Evolutionary conservation across 108 stramenopile genomes (phyloP), one percentile per base, ranked within the genome.

Genomic region (Cyclotella cryptica): DNA sequence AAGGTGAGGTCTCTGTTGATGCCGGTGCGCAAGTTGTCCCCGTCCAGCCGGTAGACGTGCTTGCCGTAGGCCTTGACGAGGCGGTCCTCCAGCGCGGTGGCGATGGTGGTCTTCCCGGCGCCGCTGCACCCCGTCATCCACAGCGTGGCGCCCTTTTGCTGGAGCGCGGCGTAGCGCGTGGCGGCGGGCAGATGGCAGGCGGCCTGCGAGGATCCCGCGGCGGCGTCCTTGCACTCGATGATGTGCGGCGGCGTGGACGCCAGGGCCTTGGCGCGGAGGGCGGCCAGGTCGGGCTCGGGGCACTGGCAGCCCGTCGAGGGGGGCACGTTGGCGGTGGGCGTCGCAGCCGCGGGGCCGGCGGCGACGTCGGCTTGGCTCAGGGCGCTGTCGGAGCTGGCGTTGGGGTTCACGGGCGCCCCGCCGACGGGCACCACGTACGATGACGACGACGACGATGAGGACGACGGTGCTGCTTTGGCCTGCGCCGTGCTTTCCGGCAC

Each of bases 81-180:
- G 60, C 87, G 58, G 67, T 99, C 98, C 89, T 99, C 98, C 63
- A 99, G 77, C 1, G 97, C 97, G 27, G 93, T 97, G 45, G 97
- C 98, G 85, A 99, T 98, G 75, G 98, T 99, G 21, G 97, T 98
- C 78, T 99, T 99, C 28, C 98, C 98, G 14, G 95, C 89, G 15
- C 97, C 98, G 42, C 77, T 81, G 66, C 98, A 96, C 12, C 98
- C 98, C 15, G 98, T 99, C 98, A 99, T 99, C 98, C 98, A 99
- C n/a, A 99, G 84, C 4, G 97, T 98, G 30, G 97, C 95, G 11
- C 96, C 96, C 93, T 99, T 98, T 87, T 99, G 98, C 29, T 89
- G 85, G 63, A 98, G 64, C 0, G 98, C 96, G 0, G 96, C 95
- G 75, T 86, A 98, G 4, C 98, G 94, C 30, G 83, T 85, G 24